Base-by-base conservation (phyloP, 148 eudicot species). In the Fagopyrum homotropicum region DNA sequence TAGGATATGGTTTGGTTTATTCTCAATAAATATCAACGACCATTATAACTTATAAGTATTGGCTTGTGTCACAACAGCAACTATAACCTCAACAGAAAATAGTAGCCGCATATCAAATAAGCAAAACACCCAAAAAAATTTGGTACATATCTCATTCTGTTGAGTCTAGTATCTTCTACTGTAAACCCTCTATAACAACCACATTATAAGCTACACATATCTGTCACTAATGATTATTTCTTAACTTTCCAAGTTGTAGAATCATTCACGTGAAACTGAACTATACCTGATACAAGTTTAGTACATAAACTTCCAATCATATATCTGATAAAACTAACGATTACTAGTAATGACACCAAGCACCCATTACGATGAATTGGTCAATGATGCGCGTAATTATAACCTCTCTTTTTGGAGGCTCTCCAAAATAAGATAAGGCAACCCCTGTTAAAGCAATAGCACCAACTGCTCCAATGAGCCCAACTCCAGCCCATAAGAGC, bases 401-500 rank as follows among this genome's bases (percentile, higher is more conserved):
- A 73, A 91, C 99, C 99, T 95, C 94, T 92, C 96, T 85, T 82
- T 88, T 79, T 35, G 96, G 96, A 73, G 46, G 75, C 80, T 92
- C 99, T 81, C 88, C 91, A 75, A 90, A 86, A 60, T 76, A 89
- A 48, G 96, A 87, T 80, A 90, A 66, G 29, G 86, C 92, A 64
- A 79, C 88, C 78, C 97, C 98, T 17, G 96, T 87, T 73, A 86
- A 75, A 45, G 87, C 87, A 84, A 95, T 84, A 60, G 94, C 85
- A 61, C 82, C 79, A 30, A 90, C 72, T 66, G 93, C 97, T 75
- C 93, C 98, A 59, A 77, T 79, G 73, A 92, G 85, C 74, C 94
- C 92, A 82, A 92, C 84, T 73, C 84, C 99, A 49, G 97, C 99
- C 97, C 97, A 92, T 82, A 92, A 76, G 22, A 95, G 85, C 99